Evolutionary conservation across 2,329 filamentous ascomycete genomes (phyloP).

Genomic region (Xylariaceae sp.): DNA sequence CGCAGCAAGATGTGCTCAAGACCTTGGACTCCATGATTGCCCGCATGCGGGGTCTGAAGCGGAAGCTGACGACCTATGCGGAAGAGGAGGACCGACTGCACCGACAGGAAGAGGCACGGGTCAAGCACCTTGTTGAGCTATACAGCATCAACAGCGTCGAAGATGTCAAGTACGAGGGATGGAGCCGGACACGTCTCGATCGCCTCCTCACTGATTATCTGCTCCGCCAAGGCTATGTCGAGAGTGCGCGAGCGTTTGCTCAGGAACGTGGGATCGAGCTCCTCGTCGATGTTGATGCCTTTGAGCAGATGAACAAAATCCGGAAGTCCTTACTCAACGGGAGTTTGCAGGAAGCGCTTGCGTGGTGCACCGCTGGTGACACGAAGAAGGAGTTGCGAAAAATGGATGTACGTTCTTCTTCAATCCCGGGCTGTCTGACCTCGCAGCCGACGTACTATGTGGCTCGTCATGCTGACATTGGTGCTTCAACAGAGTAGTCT

Average conservation of each 20-base stretch:
- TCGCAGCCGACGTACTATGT: background rate
- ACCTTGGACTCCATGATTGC: constrained; percentile 79
- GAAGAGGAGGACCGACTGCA: constrained; percentile 77
- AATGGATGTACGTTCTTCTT: constrained; percentile 57
- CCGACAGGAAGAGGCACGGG: constrained; percentile 66
- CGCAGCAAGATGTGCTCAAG: constrained; percentile 66
- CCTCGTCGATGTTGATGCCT: constrained; percentile 84
- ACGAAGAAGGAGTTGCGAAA: constrained; percentile 91
- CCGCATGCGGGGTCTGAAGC: constrained; percentile 79
- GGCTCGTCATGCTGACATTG: constrained; percentile 2
- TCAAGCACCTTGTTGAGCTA: constrained; percentile 75
- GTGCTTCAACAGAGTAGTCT: constrained; percentile 47
- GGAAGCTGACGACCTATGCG: constrained; percentile 72
- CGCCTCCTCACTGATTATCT: constrained; percentile 89
- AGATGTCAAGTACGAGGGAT: constrained; percentile 89
- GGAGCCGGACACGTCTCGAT: constrained; percentile 77
- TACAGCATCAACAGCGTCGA: constrained; percentile 74
- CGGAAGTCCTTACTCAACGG: constrained; percentile 64
- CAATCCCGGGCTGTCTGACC: background rate
- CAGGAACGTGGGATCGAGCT: constrained; percentile 69
- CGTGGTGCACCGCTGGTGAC: constrained; percentile 72
- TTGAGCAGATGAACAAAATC: constrained; percentile 74
- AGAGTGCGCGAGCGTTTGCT: constrained; percentile 71
- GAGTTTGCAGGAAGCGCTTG: constrained; percentile 71
- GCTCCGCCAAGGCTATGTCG: constrained; percentile 73